Evolutionary conservation across 1,284 basidiomycete genomes (phyloP).

Genomic region (Ganoderma multipileum): DNA sequence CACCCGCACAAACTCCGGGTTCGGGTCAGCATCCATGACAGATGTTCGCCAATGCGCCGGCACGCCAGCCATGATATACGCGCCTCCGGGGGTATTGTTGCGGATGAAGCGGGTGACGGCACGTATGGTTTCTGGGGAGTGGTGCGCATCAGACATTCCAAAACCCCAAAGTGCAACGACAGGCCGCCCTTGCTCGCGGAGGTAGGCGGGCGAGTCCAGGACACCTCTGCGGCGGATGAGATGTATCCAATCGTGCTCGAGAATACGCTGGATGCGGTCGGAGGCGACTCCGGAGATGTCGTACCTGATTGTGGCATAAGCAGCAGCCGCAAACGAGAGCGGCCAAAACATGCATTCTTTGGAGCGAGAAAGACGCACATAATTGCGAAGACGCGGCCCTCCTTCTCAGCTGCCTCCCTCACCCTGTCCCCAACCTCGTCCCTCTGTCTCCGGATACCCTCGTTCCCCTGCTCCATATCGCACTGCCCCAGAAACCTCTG

Average conservation of each 20-base stretch:
- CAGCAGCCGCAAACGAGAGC: neutral
- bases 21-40: slow-evolving; percentile 66
- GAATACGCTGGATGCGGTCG: slow-evolving; percentile 61
- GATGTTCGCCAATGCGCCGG: slow-evolving; percentile 76
- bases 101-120: slow-evolving; percentile 62
- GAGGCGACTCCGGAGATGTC: slow-evolving; percentile 73
- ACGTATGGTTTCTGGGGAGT: slow-evolving; percentile 65
- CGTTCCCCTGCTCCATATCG: slow-evolving; percentile 57
- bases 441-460: slow-evolving; percentile 62
- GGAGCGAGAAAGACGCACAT: slow-evolving; percentile 56
- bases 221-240: slow-evolving; percentile 65
- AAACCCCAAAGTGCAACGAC: slow-evolving; percentile 79
- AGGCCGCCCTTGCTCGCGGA: slow-evolving; percentile 67
- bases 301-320: slow-evolving; percentile 57
- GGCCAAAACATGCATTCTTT: neutral
- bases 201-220: slow-evolving; percentile 73
- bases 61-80: slow-evolving; percentile 72
- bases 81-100: slow-evolving; percentile 68
- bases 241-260: slow-evolving; percentile 74
- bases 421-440: slow-evolving; percentile 78
- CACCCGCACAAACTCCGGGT: slow-evolving; percentile 66
- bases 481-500: slow-evolving; percentile 76
- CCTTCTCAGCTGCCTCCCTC: slow-evolving; percentile 73
- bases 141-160: slow-evolving; percentile 67
- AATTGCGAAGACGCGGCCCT: slow-evolving; percentile 78